A percentile compares a stretch with the other conserved stretches of the same genome.
Evolutionary conservation across 495 filamentous ascomycete genomes (phyloP).

Genomic region (Talaromyces liani): DNA sequence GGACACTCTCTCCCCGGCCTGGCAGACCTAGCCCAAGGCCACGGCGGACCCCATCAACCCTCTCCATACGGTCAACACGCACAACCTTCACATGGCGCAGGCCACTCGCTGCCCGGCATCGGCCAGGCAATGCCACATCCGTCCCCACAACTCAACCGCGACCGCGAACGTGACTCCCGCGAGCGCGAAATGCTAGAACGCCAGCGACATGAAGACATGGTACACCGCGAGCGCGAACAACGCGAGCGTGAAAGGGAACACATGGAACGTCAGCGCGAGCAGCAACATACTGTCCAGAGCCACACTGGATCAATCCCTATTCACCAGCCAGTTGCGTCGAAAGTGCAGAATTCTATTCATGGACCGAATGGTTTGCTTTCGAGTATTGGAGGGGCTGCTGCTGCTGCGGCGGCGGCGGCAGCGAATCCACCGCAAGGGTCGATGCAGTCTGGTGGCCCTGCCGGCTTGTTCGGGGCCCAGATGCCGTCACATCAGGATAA

Average conservation of each 20-base stretch:
- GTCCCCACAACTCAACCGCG: conserved; percentile 44
- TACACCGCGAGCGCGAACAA: conserved; percentile 54
- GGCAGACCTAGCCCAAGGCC: conserved; percentile 44
- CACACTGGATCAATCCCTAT: conserved; percentile 77
- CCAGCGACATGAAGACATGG: conserved; percentile 52
- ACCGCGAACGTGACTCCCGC: conserved; percentile 45
- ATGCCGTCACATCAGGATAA: conserved; percentile 51
- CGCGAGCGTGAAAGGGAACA: conserved; percentile 38
- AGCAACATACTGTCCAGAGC: conserved; percentile 67
- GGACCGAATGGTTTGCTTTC: conserved; percentile 81
- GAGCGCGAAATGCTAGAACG: conserved; percentile 43
- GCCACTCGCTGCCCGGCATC: conserved; percentile 45
- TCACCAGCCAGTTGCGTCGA: conserved; percentile 84
- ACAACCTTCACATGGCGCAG: conserved; percentile 32
- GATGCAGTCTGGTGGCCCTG: conserved; percentile 60
- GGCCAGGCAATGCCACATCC: conserved; percentile 46
- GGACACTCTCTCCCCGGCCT: conserved; percentile 46
- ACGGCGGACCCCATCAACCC: conserved; percentile 41
- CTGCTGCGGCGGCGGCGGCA: conserved; percentile 39
- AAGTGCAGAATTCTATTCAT: conserved; percentile 71
- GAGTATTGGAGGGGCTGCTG: conserved; percentile 52
- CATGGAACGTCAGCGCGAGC: conserved; percentile 44
- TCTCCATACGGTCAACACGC: conserved; percentile 40
- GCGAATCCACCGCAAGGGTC: conserved; percentile 40
- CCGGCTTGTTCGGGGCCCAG: conserved; percentile 58